These are phyloP conservation scores for Psilocybe subaeruginosa DNA, from an alignment of 768 basidiomycete genomes.

Conservation along the genomic window DNA sequence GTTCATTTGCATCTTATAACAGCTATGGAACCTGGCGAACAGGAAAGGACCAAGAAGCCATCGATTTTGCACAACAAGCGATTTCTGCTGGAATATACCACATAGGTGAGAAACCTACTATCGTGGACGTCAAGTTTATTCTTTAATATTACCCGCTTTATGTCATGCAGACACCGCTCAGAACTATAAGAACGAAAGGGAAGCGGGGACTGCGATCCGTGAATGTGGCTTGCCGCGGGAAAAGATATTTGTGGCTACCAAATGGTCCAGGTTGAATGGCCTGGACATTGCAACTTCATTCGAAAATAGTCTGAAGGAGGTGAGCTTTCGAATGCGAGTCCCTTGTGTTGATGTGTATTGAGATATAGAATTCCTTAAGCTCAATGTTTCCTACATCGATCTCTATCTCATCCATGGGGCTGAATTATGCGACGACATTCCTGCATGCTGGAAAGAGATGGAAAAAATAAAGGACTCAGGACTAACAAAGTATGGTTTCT, in stretches of 20 bases:
- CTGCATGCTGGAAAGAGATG: conserved; percentile 64
- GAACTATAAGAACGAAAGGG: conserved; percentile 57
- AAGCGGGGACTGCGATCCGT: conserved; percentile 54
- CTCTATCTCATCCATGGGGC: conserved; percentile 72
- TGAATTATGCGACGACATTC: conserved; percentile 53
- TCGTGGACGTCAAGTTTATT: neutral
- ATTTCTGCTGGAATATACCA: conserved; percentile 62
- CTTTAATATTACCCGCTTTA: neutral
- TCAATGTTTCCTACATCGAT: conserved; percentile 67
- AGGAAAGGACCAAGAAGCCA: conserved; percentile 52
- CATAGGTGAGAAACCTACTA: conserved; percentile 43
- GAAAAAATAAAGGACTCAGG: conserved; percentile 60
- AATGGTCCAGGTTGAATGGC: conserved; percentile 54
- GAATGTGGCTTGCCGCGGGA: conserved; percentile 56
- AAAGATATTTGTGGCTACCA: conserved; percentile 67
- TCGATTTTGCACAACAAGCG: conserved; percentile 63
- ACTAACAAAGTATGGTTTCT: conserved; percentile 39
- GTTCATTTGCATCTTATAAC: neutral
- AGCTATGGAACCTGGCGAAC: conserved; percentile 65
- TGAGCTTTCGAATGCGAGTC: conserved; percentile 25
- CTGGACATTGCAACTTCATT: conserved; percentile 58
- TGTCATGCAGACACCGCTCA: conserved; percentile 60
- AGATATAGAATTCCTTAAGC: conserved; percentile 33
- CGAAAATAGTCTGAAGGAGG: conserved; percentile 55
- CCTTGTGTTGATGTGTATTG: neutral